Evolutionary conservation across 192 early-diverging fungal species (phyloP), one percentile per base, ranked within the genome.

Genomic region (Coemansia sp.): DNA sequence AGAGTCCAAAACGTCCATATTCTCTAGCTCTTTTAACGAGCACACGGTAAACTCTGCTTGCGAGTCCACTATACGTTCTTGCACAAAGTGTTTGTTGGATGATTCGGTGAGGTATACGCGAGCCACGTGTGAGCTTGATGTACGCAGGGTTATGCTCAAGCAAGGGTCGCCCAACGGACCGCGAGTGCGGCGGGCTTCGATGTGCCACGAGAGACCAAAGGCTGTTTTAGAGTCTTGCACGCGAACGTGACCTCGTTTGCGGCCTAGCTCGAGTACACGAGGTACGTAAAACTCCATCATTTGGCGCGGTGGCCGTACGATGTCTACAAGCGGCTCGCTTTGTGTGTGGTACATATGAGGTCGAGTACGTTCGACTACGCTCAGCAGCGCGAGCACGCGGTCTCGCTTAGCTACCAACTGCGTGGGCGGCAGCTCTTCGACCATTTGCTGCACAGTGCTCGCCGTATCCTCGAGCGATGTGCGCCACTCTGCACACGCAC

Each of bases 181-280:
- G 22, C 73, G 66, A 10, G 35, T 65, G 23, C 79, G 62, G 14
- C 73, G 65, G 1, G 45, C 70, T 24, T 72, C 69, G 24, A 59
- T 56, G 50, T 52, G 60, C 73, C 73, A 82, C 15, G 66, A 62
- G 0, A 55, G 35, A 50, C 78, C 78, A 37, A 67, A 67, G 0
- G 63, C 73, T 0, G 69, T 14, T 15, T 57, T 41, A 5, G 55
- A 53, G 53, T 69, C 53, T 0, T 25, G n/a, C n/a, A 76, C 70
- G 23, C 70, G 72, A 47, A 82, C 70, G 35, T 82, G 79, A 0
- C 79, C 79, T 52, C 73, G 69, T 43, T 60, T 62, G 25, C 79
- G 58, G 10, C 79, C 79, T 3, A 82, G 65, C 22, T 82, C 79
- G 9, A 49, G 21, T 1, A 73, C 70, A 4, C 22, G 19, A 3